Evolutionary conservation across 768 basidiomycete species (phyloP).

Genomic region (Kwoniella bestiolae): DNA sequence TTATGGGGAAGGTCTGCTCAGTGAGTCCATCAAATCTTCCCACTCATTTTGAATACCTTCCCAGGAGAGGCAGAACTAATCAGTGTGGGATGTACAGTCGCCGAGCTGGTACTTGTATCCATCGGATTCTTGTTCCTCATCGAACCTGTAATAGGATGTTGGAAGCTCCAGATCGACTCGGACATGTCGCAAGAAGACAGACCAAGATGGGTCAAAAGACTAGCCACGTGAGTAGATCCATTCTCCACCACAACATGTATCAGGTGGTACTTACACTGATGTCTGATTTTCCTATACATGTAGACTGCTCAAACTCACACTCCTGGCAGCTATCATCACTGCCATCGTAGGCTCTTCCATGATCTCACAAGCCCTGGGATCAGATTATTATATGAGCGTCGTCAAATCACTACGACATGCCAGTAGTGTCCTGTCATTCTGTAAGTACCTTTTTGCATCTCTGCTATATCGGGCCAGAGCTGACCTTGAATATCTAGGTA

Average conservation of each 20-base stretch:
- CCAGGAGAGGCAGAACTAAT: not conserved
- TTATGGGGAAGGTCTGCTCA: slow-evolving; percentile 27
- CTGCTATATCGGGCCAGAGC: not conserved
- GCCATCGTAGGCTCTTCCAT: slow-evolving; percentile 21
- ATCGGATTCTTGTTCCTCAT: slow-evolving; percentile 41
- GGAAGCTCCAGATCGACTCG: slow-evolving; percentile 23
- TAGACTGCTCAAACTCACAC: slow-evolving; percentile 12
- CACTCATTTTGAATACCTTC: not conserved
- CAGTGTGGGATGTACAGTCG: slow-evolving; percentile 22
- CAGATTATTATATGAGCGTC: slow-evolving; percentile 9
- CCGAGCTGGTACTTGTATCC: slow-evolving; percentile 35
- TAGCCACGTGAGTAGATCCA: slow-evolving; percentile 4
- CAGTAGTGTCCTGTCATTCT: slow-evolving; percentile 25
- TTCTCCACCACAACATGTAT: not conserved
- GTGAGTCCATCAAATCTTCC: slow-evolving; percentile 19
- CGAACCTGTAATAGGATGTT: slow-evolving; percentile 29
- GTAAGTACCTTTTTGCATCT: slow-evolving; percentile 14
- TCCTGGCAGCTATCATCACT: slow-evolving; percentile 27
- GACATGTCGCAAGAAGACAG: slow-evolving; percentile 9
- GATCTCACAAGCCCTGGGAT: slow-evolving; percentile 19
- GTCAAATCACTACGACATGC: slow-evolving; percentile 25
- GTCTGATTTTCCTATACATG: not conserved
- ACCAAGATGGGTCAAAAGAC: slow-evolving; percentile 28
- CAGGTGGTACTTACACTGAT: not conserved
- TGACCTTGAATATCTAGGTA: not conserved